Base-by-base conservation (phyloP, 768 basidiomycete species). In the Sporobolomyces pararoseus region DNA sequence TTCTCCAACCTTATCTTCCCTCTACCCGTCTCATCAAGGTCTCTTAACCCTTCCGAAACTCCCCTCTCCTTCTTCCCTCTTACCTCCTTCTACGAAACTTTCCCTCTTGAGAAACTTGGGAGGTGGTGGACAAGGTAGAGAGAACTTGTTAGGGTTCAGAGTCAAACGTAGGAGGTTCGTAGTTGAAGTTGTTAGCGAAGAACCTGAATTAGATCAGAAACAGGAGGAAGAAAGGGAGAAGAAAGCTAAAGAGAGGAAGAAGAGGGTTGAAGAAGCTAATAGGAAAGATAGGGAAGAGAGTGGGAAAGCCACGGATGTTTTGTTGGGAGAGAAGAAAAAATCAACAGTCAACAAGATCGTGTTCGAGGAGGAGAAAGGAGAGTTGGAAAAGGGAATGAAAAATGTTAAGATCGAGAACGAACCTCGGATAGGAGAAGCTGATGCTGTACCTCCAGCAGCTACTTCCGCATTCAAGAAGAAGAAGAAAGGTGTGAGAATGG, bases 81-180 rank as follows among this genome's bases (percentile, higher is more conserved):
- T 88, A 32, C 83, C 94, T 0, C 85, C 90, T 0, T 91, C 91
- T 66, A 88, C 92, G 75, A 88, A 85, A 74, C 86, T 86, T 70
- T 98, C 94, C 7, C 83, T 85, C 7, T 83, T 99, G 52, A 87
- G 95, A 16, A 93, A 91, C 17, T 81, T 95, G 55, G 85, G 60
- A 51, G 81, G 81, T 4, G 81, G 80, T 17, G 84, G 75, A 23
- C 78, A 87, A 0, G 86, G 86, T n/a, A 89, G 93, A 12, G 94
- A 97, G 79, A 98, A 98, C 80, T 97, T 98, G 76, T 83, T 99
- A 12, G 92, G 89, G 17, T 99, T 98, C 84, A 89, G 88, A 78
- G 89, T 90, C 76, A 96, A 88, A 76, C 83, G 94, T 75, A 91
- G 89, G 78, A 82, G 91, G 58, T 83, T 97, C 65, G 81, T 94